phyloP scores from a whole-genome alignment of 2,329 filamentous ascomycete species.

The Colletotrichum falcatum region DNA sequence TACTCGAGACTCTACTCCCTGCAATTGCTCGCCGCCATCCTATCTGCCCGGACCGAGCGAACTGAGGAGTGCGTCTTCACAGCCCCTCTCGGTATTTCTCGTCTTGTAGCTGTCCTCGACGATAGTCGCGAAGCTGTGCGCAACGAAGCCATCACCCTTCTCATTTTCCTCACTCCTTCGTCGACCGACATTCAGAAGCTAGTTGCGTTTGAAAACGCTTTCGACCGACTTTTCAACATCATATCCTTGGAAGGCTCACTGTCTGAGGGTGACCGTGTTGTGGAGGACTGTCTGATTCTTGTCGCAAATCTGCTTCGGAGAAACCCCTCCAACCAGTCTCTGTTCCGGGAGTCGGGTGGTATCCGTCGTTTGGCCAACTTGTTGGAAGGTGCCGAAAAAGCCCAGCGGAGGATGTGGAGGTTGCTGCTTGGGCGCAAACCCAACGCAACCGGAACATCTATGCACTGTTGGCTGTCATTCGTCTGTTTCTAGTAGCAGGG shows the following conservation, averaged over 20 bases:
- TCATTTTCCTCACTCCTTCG: conserved; percentile 88
- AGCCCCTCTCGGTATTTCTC: conserved; percentile 87
- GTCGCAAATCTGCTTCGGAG: conserved; percentile 88
- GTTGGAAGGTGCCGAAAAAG: conserved; percentile 69
- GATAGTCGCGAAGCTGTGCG: conserved; percentile 88
- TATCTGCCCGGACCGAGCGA: conserved; percentile 85
- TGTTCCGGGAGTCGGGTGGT: conserved; percentile 91
- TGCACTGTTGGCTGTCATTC: conserved; percentile 86
- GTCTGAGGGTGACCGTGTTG: conserved; percentile 83
- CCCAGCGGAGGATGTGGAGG: conserved; percentile 67
- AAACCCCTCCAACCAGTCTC: conserved; percentile 92
- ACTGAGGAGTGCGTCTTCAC: conserved; percentile 95
- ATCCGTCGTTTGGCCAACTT: conserved; percentile 78
- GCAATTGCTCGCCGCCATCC: conserved; percentile 88
- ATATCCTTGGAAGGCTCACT: conserved; percentile 86
- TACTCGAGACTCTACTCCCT: conserved; percentile 92
- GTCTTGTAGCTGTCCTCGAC: conserved; percentile 85
- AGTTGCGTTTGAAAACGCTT: conserved; percentile 94
- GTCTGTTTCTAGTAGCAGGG: conserved; percentile 86
- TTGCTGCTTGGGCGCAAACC: conserved; percentile 79
- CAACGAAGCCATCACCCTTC: conserved; percentile 86
- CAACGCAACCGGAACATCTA: conserved; percentile 92
- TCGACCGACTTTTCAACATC: conserved; percentile 86
- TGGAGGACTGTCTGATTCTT: conserved; percentile 93
- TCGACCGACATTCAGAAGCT: conserved; percentile 93